Evolutionary conservation across 2,329 filamentous ascomycete species (phyloP).

Genomic region (Cercospora beticola): DNA sequence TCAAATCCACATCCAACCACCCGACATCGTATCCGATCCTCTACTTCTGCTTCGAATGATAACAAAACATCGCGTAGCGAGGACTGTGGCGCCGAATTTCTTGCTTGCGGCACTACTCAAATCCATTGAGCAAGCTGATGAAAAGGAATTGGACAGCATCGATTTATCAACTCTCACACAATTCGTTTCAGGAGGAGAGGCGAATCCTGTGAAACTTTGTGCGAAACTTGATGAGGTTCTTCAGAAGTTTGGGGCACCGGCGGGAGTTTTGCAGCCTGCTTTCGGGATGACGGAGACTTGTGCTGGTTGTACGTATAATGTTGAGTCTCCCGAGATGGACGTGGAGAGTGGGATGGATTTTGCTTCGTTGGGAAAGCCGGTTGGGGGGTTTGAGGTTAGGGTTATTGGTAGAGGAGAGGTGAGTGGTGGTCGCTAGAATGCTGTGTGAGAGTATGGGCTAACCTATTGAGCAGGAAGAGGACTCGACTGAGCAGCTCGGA

Average conservation of each 20-base stretch:
- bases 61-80: slow-evolving; percentile 43
- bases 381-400: slow-evolving; percentile 4
- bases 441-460: too few species aligned
- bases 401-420: neutral
- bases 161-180: neutral
- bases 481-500: slow-evolving; percentile 67
- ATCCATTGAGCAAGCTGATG: neutral
- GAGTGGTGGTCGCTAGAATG: too few species aligned
- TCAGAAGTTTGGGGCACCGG: slow-evolving; percentile 4
- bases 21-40: slow-evolving; percentile 44
- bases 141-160: neutral
- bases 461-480: neutral
- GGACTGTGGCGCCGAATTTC: slow-evolving; percentile 50
- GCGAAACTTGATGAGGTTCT: neutral
- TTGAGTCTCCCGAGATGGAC: slow-evolving; percentile 10
- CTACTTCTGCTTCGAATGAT: slow-evolving; percentile 42
- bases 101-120: slow-evolving; percentile 32
- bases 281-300: slow-evolving; percentile 26
- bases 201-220: slow-evolving; percentile 37
- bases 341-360: slow-evolving; percentile 14
- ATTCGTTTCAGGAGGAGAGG: slow-evolving; percentile 49
- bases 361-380: slow-evolving; percentile 17
- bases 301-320: slow-evolving; percentile 24
- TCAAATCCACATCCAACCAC: slow-evolving; percentile 49
- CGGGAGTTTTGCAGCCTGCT: slow-evolving; percentile 16